Evolutionary conservation across 164 flowering plant genomes (phyloP).

Genomic region (Umbilicus rupestris): DNA sequence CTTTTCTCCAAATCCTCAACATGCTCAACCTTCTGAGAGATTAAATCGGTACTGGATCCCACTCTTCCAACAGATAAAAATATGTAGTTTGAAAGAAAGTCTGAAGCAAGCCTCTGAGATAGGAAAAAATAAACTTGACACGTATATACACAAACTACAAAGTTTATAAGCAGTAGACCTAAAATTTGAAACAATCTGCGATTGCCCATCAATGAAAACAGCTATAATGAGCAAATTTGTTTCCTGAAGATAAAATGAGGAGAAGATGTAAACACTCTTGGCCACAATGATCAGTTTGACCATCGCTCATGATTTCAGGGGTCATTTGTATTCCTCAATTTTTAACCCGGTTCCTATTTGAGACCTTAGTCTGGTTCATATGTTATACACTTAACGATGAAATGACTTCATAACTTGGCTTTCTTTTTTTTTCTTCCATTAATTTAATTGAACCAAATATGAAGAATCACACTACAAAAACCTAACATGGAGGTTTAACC

Average conservation of each 20-base stretch:
- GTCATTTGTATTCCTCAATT: no score
- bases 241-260: not conserved
- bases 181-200: not conserved
- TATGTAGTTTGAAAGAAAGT: slow-evolving; percentile 40
- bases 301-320: no score
- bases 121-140: not conserved
- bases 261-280: not conserved
- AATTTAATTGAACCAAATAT: not conserved
- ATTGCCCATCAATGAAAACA: not conserved
- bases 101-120: slow-evolving; percentile 48
- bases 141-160: not conserved
- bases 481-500: slow-evolving; percentile 23
- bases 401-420: not conserved
- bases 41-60: slow-evolving; percentile 60
- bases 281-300: not conserved
- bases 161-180: not conserved
- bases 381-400: not conserved
- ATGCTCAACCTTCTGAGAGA: slow-evolving; percentile 48
- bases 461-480: not conserved
- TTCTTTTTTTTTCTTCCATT: not conserved
- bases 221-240: not conserved
- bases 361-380: not conserved
- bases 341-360: no score
- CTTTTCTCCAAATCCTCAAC: slow-evolving; percentile 48
- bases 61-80: slow-evolving; percentile 63